Percentiles rank a stretch among this genome's conserved stretches.
Evolutionary conservation across 352 stramenopile genomes (phyloP).

Genomic region (Stephanocyclus meneghinianus): DNA sequence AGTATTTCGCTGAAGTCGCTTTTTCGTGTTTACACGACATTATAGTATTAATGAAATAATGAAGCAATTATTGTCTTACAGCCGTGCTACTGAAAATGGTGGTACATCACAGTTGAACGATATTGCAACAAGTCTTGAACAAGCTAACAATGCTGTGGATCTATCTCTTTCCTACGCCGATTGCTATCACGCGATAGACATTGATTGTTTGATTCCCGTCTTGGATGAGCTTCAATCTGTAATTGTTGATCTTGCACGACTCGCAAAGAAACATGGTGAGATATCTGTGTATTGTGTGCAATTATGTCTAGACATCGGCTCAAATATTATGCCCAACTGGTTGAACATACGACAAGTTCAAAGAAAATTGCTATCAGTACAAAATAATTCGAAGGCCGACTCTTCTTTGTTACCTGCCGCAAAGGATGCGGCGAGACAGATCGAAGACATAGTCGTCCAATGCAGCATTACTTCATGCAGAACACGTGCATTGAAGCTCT

Average conservation of each 20-base stretch:
- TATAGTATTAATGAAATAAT: conserved; percentile 12
- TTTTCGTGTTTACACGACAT: not conserved
- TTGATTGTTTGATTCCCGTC: conserved; percentile 15
- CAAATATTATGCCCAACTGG: not conserved
- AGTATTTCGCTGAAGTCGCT: not conserved
- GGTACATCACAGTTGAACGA: conserved; percentile 19
- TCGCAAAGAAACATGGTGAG: conserved; percentile 22
- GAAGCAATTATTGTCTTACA: conserved; percentile 1
- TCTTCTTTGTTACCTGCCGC: conserved; percentile 1
- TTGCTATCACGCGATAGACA: conserved; percentile 39
- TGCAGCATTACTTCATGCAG: conserved; percentile 24
- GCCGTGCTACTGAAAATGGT: conserved; percentile 7
- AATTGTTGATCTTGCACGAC: conserved; percentile 19
- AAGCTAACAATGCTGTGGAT: conserved; percentile 15
- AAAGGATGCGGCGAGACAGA: not conserved
- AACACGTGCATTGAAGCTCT: conserved; percentile 23
- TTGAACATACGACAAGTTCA: conserved; percentile 6
- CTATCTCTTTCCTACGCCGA: conserved; percentile 20
- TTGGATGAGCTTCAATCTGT: conserved; percentile 34
- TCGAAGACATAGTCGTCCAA: conserved; percentile 5
- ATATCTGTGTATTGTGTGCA: not conserved
- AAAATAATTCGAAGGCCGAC: conserved; percentile 35
- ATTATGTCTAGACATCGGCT: not conserved
- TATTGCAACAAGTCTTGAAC: conserved; percentile 6
- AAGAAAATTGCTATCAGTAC: conserved; percentile 25